These are phyloP conservation scores for Exophiala bonariae DNA, from an alignment of 2,329 filamentous ascomycete species.

Conservation along the genomic window DNA sequence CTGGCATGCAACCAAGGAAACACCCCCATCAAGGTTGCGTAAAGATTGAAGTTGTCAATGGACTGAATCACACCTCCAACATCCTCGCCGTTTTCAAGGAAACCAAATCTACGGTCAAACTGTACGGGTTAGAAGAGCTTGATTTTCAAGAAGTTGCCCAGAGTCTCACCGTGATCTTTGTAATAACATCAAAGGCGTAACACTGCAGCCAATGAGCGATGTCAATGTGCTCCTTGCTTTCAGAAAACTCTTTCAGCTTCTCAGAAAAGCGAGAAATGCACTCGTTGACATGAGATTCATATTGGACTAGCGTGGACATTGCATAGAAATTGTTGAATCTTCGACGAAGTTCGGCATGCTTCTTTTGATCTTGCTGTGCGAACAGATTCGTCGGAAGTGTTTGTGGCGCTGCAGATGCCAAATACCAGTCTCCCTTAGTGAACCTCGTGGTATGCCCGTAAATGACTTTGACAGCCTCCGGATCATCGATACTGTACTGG, in stretches of 20 bases:
- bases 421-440: constrained; percentile 59
- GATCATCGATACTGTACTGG: constrained; percentile 69
- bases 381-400: neutral
- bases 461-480: constrained; percentile 70
- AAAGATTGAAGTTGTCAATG: constrained; percentile 31
- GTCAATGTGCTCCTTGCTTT: constrained; percentile 32
- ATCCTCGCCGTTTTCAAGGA: constrained; percentile 33
- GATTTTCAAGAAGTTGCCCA: too few relatives aligned
- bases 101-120: constrained; percentile 30
- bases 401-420: too few relatives aligned
- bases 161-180: constrained; percentile 6
- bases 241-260: too few relatives aligned
- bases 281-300: too few relatives aligned
- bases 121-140: constrained; percentile 32
- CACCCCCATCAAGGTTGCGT: too few relatives aligned
- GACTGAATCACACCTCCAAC: constrained; percentile 35
- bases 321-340: too few relatives aligned
- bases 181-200: constrained; percentile 74
- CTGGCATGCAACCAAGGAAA: constrained; percentile 18
- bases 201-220: constrained; percentile 65
- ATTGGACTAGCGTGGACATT: too few relatives aligned
- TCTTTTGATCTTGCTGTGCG: constrained; percentile 3
- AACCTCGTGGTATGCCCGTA: constrained; percentile 82
- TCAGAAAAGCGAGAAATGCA: neutral
- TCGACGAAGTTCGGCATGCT: neutral